These are phyloP conservation scores for Cephaloascus fragrans DNA, from an alignment of 805 yeast genomes.

Conservation along the genomic window DNA sequence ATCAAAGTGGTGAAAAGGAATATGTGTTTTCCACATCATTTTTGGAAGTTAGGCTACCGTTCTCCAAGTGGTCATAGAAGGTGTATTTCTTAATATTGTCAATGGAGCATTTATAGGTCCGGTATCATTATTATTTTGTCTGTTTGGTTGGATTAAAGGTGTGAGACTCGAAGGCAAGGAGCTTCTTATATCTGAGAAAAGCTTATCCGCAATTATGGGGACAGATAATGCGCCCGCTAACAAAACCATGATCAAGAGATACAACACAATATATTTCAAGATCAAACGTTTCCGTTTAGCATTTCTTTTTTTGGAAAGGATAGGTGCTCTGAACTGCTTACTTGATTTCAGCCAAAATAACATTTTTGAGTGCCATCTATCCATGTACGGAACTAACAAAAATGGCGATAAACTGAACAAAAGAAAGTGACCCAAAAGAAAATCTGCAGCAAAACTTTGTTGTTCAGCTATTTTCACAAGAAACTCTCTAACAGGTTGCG, in stretches of 20 bases:
- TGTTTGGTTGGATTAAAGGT: slow-evolving; percentile 43
- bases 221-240: slow-evolving; percentile 31
- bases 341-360: slow-evolving; percentile 39
- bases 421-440: slow-evolving; percentile 31
- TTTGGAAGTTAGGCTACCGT: too few species aligned
- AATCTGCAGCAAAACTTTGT: slow-evolving; percentile 38
- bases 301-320: slow-evolving; percentile 28
- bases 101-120: slow-evolving; percentile 42
- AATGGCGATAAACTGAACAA: slow-evolving; percentile 28
- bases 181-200: slow-evolving; percentile 2
- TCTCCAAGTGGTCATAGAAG: too few species aligned
- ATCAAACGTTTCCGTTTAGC: slow-evolving; percentile 18
- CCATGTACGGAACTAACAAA: slow-evolving; percentile 34
- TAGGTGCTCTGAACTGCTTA: slow-evolving; percentile 21
- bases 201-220: slow-evolving; percentile 31
- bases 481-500: slow-evolving; percentile 38
- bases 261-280: slow-evolving; percentile 35
- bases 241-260: slow-evolving; percentile 25
- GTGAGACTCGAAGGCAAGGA: background rate
- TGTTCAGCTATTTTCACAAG: slow-evolving; percentile 34
- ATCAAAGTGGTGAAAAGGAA: too few species aligned
- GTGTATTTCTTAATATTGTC: slow-evolving; percentile 26
- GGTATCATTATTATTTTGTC: slow-evolving; percentile 58
- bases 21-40: too few species aligned
- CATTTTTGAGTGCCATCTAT: slow-evolving; percentile 38